Evolutionary conservation across 2,329 filamentous ascomycete species (phyloP).

Genomic region (Alternaria gansuensis): DNA sequence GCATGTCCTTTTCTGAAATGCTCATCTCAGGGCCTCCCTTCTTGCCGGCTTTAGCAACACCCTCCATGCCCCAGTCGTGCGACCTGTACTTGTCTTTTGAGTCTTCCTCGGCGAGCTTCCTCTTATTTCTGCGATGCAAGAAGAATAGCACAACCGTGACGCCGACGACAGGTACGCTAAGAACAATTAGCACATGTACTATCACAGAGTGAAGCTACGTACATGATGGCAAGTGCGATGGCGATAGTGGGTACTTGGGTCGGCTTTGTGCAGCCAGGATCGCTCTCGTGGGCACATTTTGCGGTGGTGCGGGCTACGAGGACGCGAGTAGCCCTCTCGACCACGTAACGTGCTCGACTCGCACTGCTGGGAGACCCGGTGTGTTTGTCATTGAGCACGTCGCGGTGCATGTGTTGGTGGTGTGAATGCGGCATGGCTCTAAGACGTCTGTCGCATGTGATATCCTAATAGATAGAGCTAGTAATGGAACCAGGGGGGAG

Average conservation of each 20-base stretch:
- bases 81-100: constrained; percentile 86
- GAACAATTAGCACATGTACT: constrained; percentile 33
- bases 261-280: constrained; percentile 50
- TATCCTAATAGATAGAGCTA: constrained; percentile 23
- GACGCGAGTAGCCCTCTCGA: constrained; percentile 39
- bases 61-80: constrained; percentile 87
- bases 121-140: constrained; percentile 80
- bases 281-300: constrained; percentile 47
- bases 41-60: constrained; percentile 51
- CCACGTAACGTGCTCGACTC: constrained; percentile 29
- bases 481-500: constrained; percentile 31
- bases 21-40: constrained; percentile 61
- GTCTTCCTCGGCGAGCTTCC: constrained; percentile 79
- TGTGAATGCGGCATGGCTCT: constrained; percentile 44
- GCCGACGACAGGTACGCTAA: constrained; percentile 77
- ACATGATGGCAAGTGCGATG: constrained; percentile 49
- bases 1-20: constrained; percentile 62
- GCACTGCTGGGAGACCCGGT: constrained; percentile 29
- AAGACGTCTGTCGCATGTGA: constrained; percentile 33
- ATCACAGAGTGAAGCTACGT: constrained; percentile 22
- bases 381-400: constrained; percentile 35
- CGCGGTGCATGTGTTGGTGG: constrained; percentile 45
- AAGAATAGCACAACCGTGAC: constrained; percentile 74
- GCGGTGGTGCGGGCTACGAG: constrained; percentile 37
- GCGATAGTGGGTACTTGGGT: constrained; percentile 44